Evolutionary conservation across 108 stramenopile genomes (phyloP).

Genomic region (Fistulifera pelliculosa): DNA sequence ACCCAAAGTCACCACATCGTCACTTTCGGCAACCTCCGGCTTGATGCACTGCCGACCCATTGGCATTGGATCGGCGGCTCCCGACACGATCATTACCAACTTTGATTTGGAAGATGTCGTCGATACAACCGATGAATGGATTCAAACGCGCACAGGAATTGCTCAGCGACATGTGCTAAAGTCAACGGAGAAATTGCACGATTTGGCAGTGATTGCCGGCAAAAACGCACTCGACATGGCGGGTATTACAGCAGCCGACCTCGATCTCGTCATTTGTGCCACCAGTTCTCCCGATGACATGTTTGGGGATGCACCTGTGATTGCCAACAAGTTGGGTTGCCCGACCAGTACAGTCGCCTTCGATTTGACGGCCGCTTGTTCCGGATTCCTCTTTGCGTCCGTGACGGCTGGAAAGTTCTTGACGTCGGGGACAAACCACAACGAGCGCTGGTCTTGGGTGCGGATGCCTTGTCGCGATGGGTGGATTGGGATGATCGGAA

Average conservation of each 20-base stretch:
- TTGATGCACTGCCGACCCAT: slow-evolving; percentile 57
- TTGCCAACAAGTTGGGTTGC: slow-evolving; percentile 76
- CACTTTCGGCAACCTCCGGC: slow-evolving; percentile 27
- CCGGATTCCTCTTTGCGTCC: slow-evolving; percentile 86
- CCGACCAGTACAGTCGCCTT: slow-evolving; percentile 72
- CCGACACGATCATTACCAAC: slow-evolving; percentile 74
- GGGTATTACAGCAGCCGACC: slow-evolving; percentile 48
- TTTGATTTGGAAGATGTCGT: slow-evolving; percentile 80
- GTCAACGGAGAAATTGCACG: slow-evolving; percentile 35
- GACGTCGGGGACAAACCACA: slow-evolving; percentile 30
- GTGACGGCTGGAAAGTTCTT: slow-evolving; percentile 89
- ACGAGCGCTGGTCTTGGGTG: slow-evolving; percentile 84
- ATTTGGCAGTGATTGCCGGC: slow-evolving; percentile 43
- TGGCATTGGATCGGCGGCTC: slow-evolving; percentile 76
- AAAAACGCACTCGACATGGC: slow-evolving; percentile 72
- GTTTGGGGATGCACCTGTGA: slow-evolving; percentile 89
- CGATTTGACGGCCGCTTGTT: slow-evolving; percentile 94
- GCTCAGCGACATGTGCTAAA: slow-evolving; percentile 61
- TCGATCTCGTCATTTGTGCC: slow-evolving; percentile 87
- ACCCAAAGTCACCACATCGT: slow-evolving; percentile 47
- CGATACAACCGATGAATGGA: slow-evolving; percentile 96
- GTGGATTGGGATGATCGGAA: slow-evolving; percentile 96
- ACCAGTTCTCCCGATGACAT: slow-evolving; percentile 90
- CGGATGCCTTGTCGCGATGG: slow-evolving; percentile 89
- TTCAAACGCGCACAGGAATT: slow-evolving; percentile 86